phyloP scores from a whole-genome alignment of 495 filamentous ascomycete species.

The Podospora appendiculata region DNA sequence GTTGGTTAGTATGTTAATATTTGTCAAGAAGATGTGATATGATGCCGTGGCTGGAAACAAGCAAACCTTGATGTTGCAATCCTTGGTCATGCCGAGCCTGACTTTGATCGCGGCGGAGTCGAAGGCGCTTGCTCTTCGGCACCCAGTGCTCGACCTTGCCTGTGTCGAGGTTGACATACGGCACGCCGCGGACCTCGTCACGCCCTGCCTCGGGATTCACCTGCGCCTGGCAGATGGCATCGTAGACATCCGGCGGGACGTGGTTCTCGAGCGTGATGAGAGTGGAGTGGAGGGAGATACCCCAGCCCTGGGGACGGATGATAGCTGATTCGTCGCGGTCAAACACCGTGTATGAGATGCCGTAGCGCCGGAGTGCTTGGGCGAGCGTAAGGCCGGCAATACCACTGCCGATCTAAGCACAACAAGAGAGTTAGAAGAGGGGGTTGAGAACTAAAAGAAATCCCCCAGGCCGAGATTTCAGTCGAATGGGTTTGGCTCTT shows the following conservation, averaged over 20 bases:
- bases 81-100: neutral
- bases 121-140: neutral
- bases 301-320: neutral
- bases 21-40: neutral
- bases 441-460: too few relatives aligned
- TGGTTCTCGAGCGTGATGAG: neutral
- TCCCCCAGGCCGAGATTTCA: too few relatives aligned
- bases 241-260: neutral
- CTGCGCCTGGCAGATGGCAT: neutral
- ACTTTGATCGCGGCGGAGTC: neutral
- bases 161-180: neutral
- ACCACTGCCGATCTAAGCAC: neutral
- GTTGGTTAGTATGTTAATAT: neutral
- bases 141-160: neutral
- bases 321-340: neutral
- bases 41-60: neutral
- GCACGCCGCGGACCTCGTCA: neutral
- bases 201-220: neutral
- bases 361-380: neutral
- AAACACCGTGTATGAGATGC: neutral
- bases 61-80: neutral
- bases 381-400: neutral
- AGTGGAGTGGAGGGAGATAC: neutral
- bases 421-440: too few relatives aligned
- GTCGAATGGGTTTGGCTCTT: too few relatives aligned